Conservation (phyloP, 1,284 basidiomycete genomes). For the Cutaneotrichosporon sp. region DNA sequence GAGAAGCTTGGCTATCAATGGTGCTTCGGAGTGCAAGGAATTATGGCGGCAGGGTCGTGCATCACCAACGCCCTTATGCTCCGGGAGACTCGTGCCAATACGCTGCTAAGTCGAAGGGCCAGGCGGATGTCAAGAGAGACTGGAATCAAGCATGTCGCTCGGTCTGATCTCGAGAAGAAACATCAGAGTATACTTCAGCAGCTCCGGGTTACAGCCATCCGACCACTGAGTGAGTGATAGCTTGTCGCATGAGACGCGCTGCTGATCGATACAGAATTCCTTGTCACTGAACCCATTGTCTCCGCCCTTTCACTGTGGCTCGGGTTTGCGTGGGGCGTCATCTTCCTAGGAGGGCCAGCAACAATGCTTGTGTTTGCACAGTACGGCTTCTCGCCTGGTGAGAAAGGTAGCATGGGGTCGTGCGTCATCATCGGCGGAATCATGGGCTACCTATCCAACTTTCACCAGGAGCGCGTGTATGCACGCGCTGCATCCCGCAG, state of each 20-base stretch:
- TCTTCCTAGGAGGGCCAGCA: constrained; percentile 39
- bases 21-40: constrained; percentile 39
- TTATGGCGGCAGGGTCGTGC: constrained; percentile 26
- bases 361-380: constrained; percentile 35
- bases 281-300: constrained; percentile 51
- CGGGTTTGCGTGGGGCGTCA: constrained; percentile 44
- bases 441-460: constrained; percentile 66
- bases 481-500: constrained; percentile 21
- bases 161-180: constrained; percentile 39
- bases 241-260: too few relatives aligned
- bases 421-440: constrained; percentile 55
- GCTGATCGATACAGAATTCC: constrained; percentile 31
- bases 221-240: constrained; percentile 34
- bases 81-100: constrained; percentile 48
- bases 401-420: constrained; percentile 36
- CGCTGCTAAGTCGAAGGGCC: constrained; percentile 49
- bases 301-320: constrained; percentile 49
- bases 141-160: constrained; percentile 41
- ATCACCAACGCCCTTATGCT: constrained; percentile 41
- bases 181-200: constrained; percentile 37
- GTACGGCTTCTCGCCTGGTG: constrained; percentile 39
- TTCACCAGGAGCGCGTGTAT: constrained; percentile 42
- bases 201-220: constrained; percentile 38
- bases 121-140: constrained; percentile 44
- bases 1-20: constrained; percentile 32